Base-by-base conservation (phyloP, 805 yeast genomes). In the Zygoascus tannicola region DNA sequence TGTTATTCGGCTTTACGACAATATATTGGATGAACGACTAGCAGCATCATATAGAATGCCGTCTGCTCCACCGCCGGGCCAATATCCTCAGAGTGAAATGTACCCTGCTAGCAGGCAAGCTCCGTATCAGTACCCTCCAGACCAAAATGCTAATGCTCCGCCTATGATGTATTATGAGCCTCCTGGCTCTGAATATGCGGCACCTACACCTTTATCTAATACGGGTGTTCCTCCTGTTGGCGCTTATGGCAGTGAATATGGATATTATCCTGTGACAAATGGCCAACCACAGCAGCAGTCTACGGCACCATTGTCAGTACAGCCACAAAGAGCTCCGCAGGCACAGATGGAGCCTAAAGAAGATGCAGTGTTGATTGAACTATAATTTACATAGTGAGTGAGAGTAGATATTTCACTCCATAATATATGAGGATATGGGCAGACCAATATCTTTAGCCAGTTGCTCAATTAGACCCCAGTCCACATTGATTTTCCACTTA, bases 401-500 rank as follows among this genome's bases (percentile, higher is more conserved):
- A 26, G 28, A 40, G 4, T 5, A 15, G 14, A 7, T 43, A 16
- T 32, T 26, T 40, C 50, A 58, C 38, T 71, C 77, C 18, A 58
- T 57, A 18, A 85, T 53, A 55, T 80, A 85, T 46, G 75, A 78
- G 22, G 71, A 76, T 8, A 87, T 68, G 1, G 80, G 84, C 53
- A 88, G 76, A 7, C 74, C 68, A 5, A 87, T 67, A 18, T 81
- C 84, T 18, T 67, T 60, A 0, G 94, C 78, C 32, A 86, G 66
- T 39, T 70, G 69, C 48, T 71, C 70, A 8, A 82, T 73, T 5
- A 76, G 70, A 28, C 71, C 72, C 83, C 85, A 86, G 35, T 77
- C 71, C 5, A 81, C 76, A 54, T 83, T 84, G 48, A 85, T 78
- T 56, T 75, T 80, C 94, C 94, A 87, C 54, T 80, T 75, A 1